Evolutionary conservation across 1,139 yeast genomes (phyloP), one percentile per base, ranked within the genome.

Genomic region (Candida frijolesensis): DNA sequence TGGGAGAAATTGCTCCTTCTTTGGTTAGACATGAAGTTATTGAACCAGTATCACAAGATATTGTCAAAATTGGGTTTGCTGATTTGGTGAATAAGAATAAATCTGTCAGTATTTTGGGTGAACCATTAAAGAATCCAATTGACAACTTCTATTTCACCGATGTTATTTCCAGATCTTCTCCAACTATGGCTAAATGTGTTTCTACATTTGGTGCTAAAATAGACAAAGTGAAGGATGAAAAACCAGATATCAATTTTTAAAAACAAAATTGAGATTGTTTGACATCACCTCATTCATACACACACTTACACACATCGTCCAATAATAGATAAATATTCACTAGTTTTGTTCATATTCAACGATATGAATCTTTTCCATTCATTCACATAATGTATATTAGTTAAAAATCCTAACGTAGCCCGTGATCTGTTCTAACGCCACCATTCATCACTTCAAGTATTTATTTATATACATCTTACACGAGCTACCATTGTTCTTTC

Each of bases 91-190:
- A 63, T 66, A 76, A 70, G 63, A 70, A 71, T 62, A 68, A 70
- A 59, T 54, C 66, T 25, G 71, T 77, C 51, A 67, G 69, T 47
- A 67, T 78, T 38, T 61, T 72, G 39, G 85, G 86, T 54, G 74
- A 70, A 47, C 78, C 78, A 54, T 79, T 83, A 65, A 79, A 80
- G 70, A 83, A 83, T 67, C 92, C 91, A 54, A 84, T 89, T 64
- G 82, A 83, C 57, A 87, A 89, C 82, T 89, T 87, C 69, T 89
- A 89, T 78, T 87, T 88, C 77, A 89, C 96, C 43, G 95, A 89
- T 68, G 89, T 87, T 56, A 86, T 89, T 60, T 86, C 96, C 38
- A 82, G 96, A 76, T 84, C 89, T 51, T 89, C 96, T 48, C 90
- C 91, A 60, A 89, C 96, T 39, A 89, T 89, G 96, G 96, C 96